phyloP scores from a whole-genome alignment of 805 yeast species.

The Pichia thaimueangensis region DNA sequence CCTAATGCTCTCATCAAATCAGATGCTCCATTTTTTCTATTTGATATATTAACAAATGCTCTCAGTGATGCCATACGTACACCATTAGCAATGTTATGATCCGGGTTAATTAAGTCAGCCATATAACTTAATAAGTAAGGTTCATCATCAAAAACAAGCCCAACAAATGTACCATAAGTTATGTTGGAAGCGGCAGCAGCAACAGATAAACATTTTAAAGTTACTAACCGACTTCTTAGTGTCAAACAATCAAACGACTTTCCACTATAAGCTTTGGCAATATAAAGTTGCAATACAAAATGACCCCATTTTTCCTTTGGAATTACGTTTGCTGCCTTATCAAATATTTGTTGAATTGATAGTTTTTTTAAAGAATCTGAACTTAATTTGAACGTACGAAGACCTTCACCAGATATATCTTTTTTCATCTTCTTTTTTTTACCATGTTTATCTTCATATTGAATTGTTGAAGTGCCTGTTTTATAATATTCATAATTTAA shows the following conservation, averaged over 20 bases:
- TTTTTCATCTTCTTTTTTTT: constrained; percentile 16
- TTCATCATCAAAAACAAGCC: constrained; percentile 64
- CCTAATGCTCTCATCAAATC: constrained; percentile 74
- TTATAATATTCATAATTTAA: constrained; percentile 50
- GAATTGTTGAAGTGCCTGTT: constrained; percentile 16
- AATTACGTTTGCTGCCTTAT: constrained; percentile 47
- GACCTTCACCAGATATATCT: constrained; percentile 34
- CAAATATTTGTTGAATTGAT: constrained; percentile 56
- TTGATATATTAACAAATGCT: constrained; percentile 63
- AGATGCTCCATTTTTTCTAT: constrained; percentile 61
- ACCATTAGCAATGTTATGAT: constrained; percentile 43
- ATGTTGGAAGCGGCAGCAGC: constrained; percentile 56
- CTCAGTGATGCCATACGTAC: constrained; percentile 56
- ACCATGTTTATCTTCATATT: neutral
- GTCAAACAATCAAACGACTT: constrained; percentile 46
- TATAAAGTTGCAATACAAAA: constrained; percentile 53
- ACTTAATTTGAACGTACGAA: constrained; percentile 44
- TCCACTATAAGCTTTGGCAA: constrained; percentile 65
- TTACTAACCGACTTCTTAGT: constrained; percentile 52
- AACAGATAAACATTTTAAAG: constrained; percentile 59
- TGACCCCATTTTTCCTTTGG: constrained; percentile 63
- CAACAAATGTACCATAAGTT: constrained; percentile 51
- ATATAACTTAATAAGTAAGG: constrained; percentile 63
- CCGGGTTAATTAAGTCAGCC: constrained; percentile 69
- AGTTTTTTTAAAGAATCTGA: constrained; percentile 51